phyloP scores from a whole-genome alignment of 2,329 filamentous ascomycete species.

The Ceratocystis smalleyi region DNA sequence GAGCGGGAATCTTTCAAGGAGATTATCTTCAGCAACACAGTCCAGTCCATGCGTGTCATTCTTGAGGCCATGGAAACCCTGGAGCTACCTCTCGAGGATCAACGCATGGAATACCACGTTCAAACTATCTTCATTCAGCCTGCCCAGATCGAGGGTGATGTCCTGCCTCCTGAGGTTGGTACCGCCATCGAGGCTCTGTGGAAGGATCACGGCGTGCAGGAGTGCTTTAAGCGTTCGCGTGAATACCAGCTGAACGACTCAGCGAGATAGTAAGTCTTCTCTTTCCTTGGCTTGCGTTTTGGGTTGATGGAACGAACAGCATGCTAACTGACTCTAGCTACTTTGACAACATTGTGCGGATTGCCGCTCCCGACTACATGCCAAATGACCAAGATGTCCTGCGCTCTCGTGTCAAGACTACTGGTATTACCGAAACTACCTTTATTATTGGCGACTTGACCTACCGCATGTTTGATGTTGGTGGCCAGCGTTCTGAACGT shows the following conservation, averaged over 20 bases:
- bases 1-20: slow-evolving; percentile 56
- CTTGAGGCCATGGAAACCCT: slow-evolving; percentile 54
- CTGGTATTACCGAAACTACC: slow-evolving; percentile 90
- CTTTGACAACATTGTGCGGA: slow-evolving; percentile 87
- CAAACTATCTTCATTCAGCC: slow-evolving; percentile 99
- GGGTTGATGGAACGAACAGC: background rate
- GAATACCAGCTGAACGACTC: slow-evolving; percentile 97
- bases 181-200: slow-evolving; percentile 83
- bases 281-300: background rate
- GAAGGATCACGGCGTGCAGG: slow-evolving; percentile 83
- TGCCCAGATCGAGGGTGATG: slow-evolving; percentile 88
- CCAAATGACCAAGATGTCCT: slow-evolving; percentile 92
- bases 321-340: slow-evolving; percentile 47
- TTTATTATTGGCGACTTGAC: slow-evolving; percentile 91
- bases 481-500: slow-evolving; percentile 85
- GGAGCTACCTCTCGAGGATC: slow-evolving; percentile 72
- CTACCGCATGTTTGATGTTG: slow-evolving; percentile 95
- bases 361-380: slow-evolving; percentile 81
- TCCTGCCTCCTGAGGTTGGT: slow-evolving; percentile 84
- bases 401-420: slow-evolving; percentile 91
- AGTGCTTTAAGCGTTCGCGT: slow-evolving; percentile 87
- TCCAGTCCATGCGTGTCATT: slow-evolving; percentile 55
- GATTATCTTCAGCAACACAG: slow-evolving; percentile 56
- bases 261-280: slow-evolving; percentile 68
- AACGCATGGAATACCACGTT: slow-evolving; percentile 89